Evolutionary conservation across 148 eudicot genomes (phyloP).

Genomic region (Camellia lanceoleosa): DNA sequence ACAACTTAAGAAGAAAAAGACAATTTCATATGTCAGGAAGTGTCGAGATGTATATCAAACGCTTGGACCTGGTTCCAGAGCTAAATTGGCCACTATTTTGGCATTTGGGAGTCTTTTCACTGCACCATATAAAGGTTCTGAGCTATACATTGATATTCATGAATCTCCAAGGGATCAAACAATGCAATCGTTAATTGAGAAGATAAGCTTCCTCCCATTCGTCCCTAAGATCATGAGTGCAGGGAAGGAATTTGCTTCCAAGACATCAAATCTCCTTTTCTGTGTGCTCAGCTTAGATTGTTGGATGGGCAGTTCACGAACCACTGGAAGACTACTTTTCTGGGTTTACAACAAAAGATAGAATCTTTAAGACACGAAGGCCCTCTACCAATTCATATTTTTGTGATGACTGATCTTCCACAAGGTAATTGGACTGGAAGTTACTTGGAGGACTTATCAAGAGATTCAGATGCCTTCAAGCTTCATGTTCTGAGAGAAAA

Average conservation of each 20-base stretch:
- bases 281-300: slow-evolving; percentile 62
- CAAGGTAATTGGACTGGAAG: slow-evolving; percentile 45
- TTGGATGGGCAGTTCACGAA: slow-evolving; percentile 66
- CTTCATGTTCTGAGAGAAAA: slow-evolving; percentile 37
- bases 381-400: slow-evolving; percentile 43
- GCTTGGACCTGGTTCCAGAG: slow-evolving; percentile 68
- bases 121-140: too few species aligned
- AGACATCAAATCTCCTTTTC: not conserved
- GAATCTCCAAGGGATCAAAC: too few species aligned
- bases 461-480: slow-evolving; percentile 35
- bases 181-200: too few species aligned
- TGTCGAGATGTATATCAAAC: slow-evolving; percentile 32
- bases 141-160: too few species aligned
- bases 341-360: slow-evolving; percentile 34
- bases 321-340: slow-evolving; percentile 45
- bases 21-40: too few species aligned
- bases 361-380: slow-evolving; percentile 37
- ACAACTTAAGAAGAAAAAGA: too few species aligned
- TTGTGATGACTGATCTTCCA: slow-evolving; percentile 66
- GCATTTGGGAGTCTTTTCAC: slow-evolving; percentile 59
- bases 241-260: too few species aligned
- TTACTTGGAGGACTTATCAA: slow-evolving; percentile 43
- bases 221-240: too few species aligned
- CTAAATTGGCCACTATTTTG: slow-evolving; percentile 50
- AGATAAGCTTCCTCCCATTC: too few species aligned